These are phyloP conservation scores for Lanmaoa pseudosensibilis DNA, from an alignment of 768 basidiomycete genomes.

Conservation along the genomic window DNA sequence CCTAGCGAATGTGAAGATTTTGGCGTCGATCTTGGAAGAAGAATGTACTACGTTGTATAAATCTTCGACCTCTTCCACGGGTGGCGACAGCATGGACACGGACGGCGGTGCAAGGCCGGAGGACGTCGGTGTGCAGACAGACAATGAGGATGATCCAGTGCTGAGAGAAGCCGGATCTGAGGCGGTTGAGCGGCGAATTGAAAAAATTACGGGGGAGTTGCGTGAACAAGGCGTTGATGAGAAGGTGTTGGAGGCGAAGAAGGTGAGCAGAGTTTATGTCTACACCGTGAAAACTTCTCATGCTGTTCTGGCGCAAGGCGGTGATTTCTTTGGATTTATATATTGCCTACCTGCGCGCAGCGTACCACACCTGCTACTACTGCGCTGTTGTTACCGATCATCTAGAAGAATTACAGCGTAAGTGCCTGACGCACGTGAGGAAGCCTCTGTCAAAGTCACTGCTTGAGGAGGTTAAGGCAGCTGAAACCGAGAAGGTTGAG, in stretches of 20 bases:
- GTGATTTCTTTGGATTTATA: conserved; percentile 87
- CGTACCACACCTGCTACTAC: conserved; percentile 96
- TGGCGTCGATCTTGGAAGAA: conserved; percentile 74
- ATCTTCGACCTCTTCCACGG: conserved; percentile 18
- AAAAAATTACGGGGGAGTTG: conserved; percentile 71
- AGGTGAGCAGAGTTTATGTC: conserved; percentile 47
- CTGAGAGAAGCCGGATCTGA: conserved; percentile 67
- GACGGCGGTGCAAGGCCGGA: conserved; percentile 30
- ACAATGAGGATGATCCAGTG: conserved; percentile 47
- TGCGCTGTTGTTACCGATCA: conserved; percentile 92
- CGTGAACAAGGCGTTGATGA: conserved; percentile 69
- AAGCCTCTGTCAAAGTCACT: conserved; percentile 64
- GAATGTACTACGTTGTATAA: conserved; percentile 58
- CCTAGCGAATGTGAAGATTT: conserved; percentile 67
- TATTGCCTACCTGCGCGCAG: conserved; percentile 88
- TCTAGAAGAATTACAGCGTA: conserved; percentile 91
- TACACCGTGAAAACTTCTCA: conserved; percentile 19
- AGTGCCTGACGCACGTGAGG: conserved; percentile 91
- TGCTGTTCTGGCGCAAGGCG: conserved; percentile 47
- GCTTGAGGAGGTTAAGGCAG: conserved; percentile 60
- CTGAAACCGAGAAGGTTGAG: conserved; percentile 44
- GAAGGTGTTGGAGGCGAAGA: conserved; percentile 65
- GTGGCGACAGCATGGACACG: conserved; percentile 24
- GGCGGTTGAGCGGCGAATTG: conserved; percentile 80
- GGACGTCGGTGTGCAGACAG: conserved; percentile 37